Percentiles rank a stretch among this genome's conserved stretches.
phyloP scores from a whole-genome alignment of 768 basidiomycete species.

The Filobasidium floriforme region DNA sequence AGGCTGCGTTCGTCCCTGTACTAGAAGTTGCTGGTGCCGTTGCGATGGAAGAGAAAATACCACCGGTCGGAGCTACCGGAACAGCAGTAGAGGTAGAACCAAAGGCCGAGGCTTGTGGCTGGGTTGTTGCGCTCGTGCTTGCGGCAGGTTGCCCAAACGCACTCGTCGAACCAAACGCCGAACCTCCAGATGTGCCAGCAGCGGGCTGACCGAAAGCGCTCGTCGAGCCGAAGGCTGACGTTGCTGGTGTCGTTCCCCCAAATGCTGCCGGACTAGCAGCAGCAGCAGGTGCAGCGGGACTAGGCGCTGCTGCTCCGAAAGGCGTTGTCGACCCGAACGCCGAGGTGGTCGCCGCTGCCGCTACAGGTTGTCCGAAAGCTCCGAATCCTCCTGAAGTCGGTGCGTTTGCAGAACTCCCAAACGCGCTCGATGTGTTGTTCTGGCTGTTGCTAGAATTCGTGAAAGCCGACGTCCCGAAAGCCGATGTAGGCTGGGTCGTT shows the following conservation, averaged over 20 bases:
- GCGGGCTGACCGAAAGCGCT: constrained; percentile 11
- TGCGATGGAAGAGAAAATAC: not conserved
- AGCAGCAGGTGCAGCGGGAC: not conserved
- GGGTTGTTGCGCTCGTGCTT: not conserved
- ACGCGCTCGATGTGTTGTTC: constrained; percentile 1
- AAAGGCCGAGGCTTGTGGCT: not conserved
- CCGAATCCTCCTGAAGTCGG: constrained; percentile 12
- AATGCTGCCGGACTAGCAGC: constrained; percentile 5
- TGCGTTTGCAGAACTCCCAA: constrained; percentile 8
- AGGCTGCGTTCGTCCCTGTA: not conserved
- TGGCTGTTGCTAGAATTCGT: not conserved
- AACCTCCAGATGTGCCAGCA: not conserved
- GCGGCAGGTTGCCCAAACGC: constrained; percentile 9
- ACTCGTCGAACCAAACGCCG: constrained; percentile 5
- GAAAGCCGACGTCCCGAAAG: constrained; percentile 16
- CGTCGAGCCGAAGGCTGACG: constrained; percentile 9
- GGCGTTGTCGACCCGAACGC: constrained; percentile 7
- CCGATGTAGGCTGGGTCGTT: constrained; percentile 8
- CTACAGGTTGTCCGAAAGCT: constrained; percentile 4
- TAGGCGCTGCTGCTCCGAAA: not conserved
- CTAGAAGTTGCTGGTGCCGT: not conserved
- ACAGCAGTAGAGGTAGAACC: not conserved
- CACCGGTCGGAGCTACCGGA: not conserved
- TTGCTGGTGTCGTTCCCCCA: not conserved
- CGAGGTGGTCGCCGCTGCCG: not conserved